Conservation (phyloP, 768 basidiomycete species). For the Hirschioporus abietinus region DNA sequence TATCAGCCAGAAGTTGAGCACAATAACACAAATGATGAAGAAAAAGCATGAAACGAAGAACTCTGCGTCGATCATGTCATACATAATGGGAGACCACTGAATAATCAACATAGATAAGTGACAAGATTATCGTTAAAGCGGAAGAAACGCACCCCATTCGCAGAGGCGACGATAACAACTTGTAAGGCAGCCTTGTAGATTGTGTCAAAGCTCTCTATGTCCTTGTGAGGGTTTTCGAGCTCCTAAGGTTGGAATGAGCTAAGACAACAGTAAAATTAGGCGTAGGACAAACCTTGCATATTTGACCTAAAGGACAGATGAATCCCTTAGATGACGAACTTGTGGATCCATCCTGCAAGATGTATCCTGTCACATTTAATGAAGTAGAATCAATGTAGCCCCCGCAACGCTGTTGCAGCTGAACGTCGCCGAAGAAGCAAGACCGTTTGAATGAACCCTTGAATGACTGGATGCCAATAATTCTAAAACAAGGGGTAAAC, state of each 20-base stretch:
- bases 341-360: constrained; percentile 33
- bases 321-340: constrained; percentile 62
- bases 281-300: constrained; percentile 56
- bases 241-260: constrained; percentile 36
- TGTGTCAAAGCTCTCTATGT: constrained; percentile 82
- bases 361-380: constrained; percentile 38
- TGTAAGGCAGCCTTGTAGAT: constrained; percentile 79
- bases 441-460: constrained; percentile 72
- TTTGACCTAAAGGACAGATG: constrained; percentile 82
- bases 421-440: constrained; percentile 49
- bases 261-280: background rate
- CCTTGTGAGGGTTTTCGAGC: constrained; percentile 54
- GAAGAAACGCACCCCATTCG: constrained; percentile 53
- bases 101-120: background rate
- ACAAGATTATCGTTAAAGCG: constrained; percentile 8
- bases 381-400: constrained; percentile 66
- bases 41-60: constrained; percentile 85
- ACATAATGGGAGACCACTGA: constrained; percentile 83
- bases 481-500: constrained; percentile 33
- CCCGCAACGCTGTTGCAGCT: constrained; percentile 67
- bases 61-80: constrained; percentile 82
- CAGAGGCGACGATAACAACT: constrained; percentile 77
- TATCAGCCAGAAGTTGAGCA: constrained; percentile 93
- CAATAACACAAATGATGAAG: constrained; percentile 77
- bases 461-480: constrained; percentile 94